These are phyloP conservation scores for Alternaria tenuissima DNA, from an alignment of 2,329 filamentous ascomycete genomes.

Conservation along the genomic window DNA sequence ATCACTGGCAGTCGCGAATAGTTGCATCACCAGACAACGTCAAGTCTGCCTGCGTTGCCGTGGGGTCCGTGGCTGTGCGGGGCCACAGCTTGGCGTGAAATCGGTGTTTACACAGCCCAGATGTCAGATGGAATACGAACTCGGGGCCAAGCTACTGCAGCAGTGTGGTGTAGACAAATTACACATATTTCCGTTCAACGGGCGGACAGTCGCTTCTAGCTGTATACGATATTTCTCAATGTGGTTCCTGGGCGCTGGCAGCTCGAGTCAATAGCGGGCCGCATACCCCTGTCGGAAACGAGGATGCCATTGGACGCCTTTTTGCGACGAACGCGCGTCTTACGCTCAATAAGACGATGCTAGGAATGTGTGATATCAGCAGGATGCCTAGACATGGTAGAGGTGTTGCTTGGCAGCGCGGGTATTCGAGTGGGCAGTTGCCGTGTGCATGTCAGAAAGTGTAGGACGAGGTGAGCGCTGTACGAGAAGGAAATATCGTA, in stretches of 20 bases:
- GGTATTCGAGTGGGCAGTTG: background rate
- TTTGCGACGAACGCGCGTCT: constrained; percentile 26
- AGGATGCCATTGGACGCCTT: constrained; percentile 13
- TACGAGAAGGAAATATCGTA: background rate
- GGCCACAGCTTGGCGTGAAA: constrained; percentile 1
- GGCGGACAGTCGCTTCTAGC: background rate
- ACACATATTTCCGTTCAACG: background rate
- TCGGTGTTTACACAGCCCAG: constrained; percentile 1
- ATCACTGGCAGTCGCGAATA: constrained; percentile 7
- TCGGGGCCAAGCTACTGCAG: background rate
- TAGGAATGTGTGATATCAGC: constrained; percentile 10
- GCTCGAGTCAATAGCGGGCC: constrained; percentile 17
- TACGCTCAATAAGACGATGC: constrained; percentile 4
- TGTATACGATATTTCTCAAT: background rate
- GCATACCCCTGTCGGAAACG: constrained; percentile 12
- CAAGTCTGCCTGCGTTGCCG: constrained; percentile 6
- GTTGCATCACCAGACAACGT: constrained; percentile 13
- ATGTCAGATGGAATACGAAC: background rate
- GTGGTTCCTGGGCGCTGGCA: constrained; percentile 7
- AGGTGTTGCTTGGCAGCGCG: background rate
- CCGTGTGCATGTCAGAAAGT: background rate
- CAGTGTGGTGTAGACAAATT: background rate
- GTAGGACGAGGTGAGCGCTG: background rate
- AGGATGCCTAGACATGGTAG: background rate
- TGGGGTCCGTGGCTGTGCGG: constrained; percentile 12